phyloP scores from a whole-genome alignment of 83 land plant genomes.

The Diphasiastrum complanatum region DNA sequence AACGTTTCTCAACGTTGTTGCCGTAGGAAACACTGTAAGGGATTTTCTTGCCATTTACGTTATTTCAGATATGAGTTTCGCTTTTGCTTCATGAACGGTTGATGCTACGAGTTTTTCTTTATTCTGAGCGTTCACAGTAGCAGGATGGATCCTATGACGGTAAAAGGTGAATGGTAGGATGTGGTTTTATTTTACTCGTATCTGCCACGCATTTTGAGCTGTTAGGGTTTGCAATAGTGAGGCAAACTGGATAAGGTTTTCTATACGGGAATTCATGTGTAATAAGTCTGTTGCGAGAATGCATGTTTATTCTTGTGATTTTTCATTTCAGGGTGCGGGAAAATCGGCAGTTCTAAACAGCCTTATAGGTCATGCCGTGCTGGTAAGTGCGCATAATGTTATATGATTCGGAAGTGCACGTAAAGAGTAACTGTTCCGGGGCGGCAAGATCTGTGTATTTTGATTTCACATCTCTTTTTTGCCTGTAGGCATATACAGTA shows the following conservation, averaged over 20 bases:
- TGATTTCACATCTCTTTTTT: neutral
- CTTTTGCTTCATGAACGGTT: neutral
- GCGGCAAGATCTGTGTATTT: neutral
- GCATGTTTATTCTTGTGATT: neutral
- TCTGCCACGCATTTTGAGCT: too few relatives aligned
- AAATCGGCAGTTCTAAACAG: conserved; percentile 16
- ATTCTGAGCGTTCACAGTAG: too few relatives aligned
- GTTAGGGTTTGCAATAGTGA: too few relatives aligned
- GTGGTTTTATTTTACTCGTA: too few relatives aligned
- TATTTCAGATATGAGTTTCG: neutral
- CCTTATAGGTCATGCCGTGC: conserved; percentile 8
- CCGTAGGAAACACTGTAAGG: conserved; percentile 3
- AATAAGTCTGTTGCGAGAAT: neutral
- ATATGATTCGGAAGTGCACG: neutral
- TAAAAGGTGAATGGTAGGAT: too few relatives aligned
- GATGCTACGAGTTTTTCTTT: too few relatives aligned
- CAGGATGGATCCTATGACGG: too few relatives aligned
- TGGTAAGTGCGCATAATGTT: conserved; percentile 1
- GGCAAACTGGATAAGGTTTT: too few relatives aligned
- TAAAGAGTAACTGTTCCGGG: neutral
- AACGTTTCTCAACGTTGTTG: conserved; percentile 6
- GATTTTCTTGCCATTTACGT: neutral
- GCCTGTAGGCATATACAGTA: neutral
- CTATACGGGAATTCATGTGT: neutral
- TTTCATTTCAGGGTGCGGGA: conserved; percentile 10